phyloP scores from a whole-genome alignment of 805 yeast species.

The Myxozyma mucilagina region DNA sequence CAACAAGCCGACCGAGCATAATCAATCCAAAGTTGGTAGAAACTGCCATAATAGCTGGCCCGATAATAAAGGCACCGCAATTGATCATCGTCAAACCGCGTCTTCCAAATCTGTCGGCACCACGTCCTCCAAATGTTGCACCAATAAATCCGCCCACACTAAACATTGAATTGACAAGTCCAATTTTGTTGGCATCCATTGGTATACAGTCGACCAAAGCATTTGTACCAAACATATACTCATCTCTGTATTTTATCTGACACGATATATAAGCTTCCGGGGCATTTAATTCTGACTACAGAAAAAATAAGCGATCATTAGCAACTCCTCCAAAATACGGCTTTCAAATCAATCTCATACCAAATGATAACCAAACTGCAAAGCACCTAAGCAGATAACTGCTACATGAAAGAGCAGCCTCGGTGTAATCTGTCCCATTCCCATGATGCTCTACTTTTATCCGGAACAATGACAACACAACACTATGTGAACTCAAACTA shows the following conservation, averaged over 20 bases:
- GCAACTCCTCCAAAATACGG: not conserved
- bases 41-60: conserved; percentile 60
- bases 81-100: conserved; percentile 54
- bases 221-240: conserved; percentile 35
- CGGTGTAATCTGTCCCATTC: conserved; percentile 12
- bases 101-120: conserved; percentile 70
- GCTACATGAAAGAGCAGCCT: conserved; percentile 35
- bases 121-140: conserved; percentile 63
- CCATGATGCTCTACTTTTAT: not conserved
- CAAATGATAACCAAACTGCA: conserved; percentile 94
- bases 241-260: conserved; percentile 13
- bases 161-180: conserved; percentile 73
- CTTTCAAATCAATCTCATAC: conserved; percentile 31
- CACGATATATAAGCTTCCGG: conserved; percentile 52
- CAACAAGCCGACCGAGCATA: conserved; percentile 67
- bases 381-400: conserved; percentile 71
- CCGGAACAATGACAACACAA: not conserved
- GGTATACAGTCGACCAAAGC: conserved; percentile 53
- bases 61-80: conserved; percentile 54
- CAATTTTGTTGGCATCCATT: conserved; percentile 58
- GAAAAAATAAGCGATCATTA: not conserved
- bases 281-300: conserved; percentile 79
- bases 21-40: conserved; percentile 49
- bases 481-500: not conserved
- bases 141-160: conserved; percentile 83